Conservation (phyloP, 2,329 filamentous ascomycete genomes). For the Cadophora malorum region DNA sequence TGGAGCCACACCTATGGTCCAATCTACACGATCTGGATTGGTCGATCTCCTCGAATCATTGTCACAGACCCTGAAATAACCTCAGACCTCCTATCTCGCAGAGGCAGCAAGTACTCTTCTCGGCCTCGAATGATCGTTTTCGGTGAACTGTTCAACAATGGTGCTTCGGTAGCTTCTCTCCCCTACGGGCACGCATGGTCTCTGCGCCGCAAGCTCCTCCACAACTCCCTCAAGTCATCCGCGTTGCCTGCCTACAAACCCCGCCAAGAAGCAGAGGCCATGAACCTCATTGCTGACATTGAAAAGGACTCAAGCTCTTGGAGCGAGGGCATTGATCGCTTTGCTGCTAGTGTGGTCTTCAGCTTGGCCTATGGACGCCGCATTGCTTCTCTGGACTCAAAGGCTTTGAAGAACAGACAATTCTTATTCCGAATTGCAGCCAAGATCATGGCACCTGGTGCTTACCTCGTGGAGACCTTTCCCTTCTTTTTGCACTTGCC, state of each 20-base stretch:
- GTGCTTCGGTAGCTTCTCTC: background rate
- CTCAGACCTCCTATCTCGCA: conserved; percentile 1
- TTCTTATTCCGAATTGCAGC: background rate
- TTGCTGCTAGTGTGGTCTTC: conserved; percentile 21
- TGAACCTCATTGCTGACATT: background rate
- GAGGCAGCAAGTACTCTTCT: conserved; percentile 22
- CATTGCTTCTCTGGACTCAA: conserved; percentile 16
- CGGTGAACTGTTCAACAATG: conserved; percentile 1
- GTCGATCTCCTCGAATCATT: conserved; percentile 7
- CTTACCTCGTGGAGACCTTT: conserved; percentile 19
- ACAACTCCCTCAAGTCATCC: conserved; percentile 18
- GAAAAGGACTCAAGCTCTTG: background rate
- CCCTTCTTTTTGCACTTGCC: conserved; percentile 16
- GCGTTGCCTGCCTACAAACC: conserved; percentile 14
- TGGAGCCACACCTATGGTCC: conserved; percentile 20
- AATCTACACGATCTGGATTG: conserved; percentile 18
- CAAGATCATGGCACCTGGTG: conserved; percentile 8
- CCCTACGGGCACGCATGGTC: conserved; percentile 22
- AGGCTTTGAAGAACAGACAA: conserved; percentile 6
- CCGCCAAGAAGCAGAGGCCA: conserved; percentile 18
- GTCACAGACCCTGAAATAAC: conserved; percentile 17
- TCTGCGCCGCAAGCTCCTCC: conserved; percentile 15
- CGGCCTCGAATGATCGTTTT: conserved; percentile 17
- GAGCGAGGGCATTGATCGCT: conserved; percentile 17
- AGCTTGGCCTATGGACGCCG: conserved; percentile 20